Base-by-base conservation (phyloP, 2,329 filamentous ascomycete genomes). In the Sporothrix brunneoviolacea region DNA sequence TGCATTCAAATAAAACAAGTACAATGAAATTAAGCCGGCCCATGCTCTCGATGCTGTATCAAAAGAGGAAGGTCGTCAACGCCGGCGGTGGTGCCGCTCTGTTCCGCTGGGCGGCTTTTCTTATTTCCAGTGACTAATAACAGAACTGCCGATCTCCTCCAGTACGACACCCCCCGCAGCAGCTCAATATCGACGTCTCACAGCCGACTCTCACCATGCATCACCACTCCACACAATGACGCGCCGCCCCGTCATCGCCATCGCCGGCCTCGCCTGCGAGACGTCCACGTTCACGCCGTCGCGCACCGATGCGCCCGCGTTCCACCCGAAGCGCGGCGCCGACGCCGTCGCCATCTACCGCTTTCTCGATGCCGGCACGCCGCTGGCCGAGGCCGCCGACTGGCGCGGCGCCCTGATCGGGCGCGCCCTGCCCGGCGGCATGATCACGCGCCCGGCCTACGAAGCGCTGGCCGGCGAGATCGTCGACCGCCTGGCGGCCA, bases 391-490 rank as follows among this genome's bases (percentile, higher is more conserved):
- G 3, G 64, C 65, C 1, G 74, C 70, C 1, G 61, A 69, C 30
- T 78, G 75, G 75, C 67, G 65, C n/a, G 75, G 75, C 3, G 68
- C 71, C 1, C 62, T 79, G 3, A 75, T 74, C 50, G 75, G 75
- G 1, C 73, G 75, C 48, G 73, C 74, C 0, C 63, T 77, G 0
- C 74, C 75, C 0, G 74, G 75, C 3, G 75, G 75, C 1, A 59
- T 70, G 3, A 71, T 77, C 4, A 70, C 67, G 3, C 62, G 66
- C n/a, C 61, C 62, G 2, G 70, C 72, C 0, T 78, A 74, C 54
- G 72, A 76, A 50, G 57, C 63, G 12, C 65, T 78, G 6, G 64
- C 68, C 0, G 56, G 19, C 0, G 72, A 74, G 50, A 70, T 75
- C 2, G 39, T 71, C 1, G 40, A 56, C 2, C 67, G 71, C 0